Base-by-base conservation (phyloP, 441 rosid species). In the Erysimum cheiri region DNA sequence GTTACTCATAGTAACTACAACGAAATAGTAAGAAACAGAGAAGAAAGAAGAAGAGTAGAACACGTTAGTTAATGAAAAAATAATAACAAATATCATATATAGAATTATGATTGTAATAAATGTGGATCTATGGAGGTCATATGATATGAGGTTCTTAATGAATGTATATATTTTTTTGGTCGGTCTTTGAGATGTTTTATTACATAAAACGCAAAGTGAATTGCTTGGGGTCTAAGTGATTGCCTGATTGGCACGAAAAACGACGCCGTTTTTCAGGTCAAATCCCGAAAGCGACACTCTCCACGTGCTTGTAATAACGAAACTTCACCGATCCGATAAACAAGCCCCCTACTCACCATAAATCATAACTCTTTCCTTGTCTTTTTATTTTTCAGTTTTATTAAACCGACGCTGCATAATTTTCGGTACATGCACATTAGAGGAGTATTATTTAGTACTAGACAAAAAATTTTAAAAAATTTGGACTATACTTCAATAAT, bases 381-480 rank as follows among this genome's bases (percentile, higher is more conserved):
- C 4, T 1, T 15, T 14, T 10, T 26, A 22, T 22, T 4, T 19
- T 13, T 11, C 8, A 11, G 1, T 12, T 50, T 50, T 41, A 33
- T 46, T 36, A 54, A 39, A 65, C 47, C 61, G 67, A 65, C 40
- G 35, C 22, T 48, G 71, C 77, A 58, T 40, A 49, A 66, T 58
- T 48, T 41, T 67, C 37, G 71, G 71, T 73, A 31, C 67, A 58
- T 58, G 52, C 71, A 73, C 77, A n/a, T n/a, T n/a, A n/a, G n/a
- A n/a, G n/a, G n/a, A n/a, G n/a, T n/a, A n/a, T n/a, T n/a, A n/a
- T n/a, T n/a, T 17, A 4, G 10, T 10, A 33, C 37, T 31, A 36
- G 17, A 40, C 52, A 31, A 22, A 2, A n/a, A n/a, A n/a, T 4
- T 31, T 31, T 11, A 52, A 1, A 22, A 22, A 28, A 36, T 10